A percentile compares a stretch with the other conserved stretches of the same genome.
These are phyloP conservation scores for Pyricularia sp. DNA, from an alignment of 2,329 filamentous ascomycete species.

Conservation along the genomic window DNA sequence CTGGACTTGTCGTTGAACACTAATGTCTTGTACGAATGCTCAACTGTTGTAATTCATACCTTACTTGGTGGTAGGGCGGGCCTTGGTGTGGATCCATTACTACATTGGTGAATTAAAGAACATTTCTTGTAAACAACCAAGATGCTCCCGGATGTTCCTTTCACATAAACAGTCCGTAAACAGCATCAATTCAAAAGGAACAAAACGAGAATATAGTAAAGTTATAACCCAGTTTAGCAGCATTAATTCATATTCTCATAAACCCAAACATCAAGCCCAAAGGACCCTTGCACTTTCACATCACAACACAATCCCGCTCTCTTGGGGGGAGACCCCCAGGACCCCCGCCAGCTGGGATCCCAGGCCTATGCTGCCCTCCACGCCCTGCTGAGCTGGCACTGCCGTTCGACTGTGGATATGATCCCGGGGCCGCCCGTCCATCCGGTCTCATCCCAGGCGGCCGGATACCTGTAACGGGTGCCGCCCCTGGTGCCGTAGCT, in stretches of 20 bases:
- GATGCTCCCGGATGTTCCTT: not conserved
- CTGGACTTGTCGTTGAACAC: not conserved
- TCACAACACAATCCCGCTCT: constrained; percentile 4
- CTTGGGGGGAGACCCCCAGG: not conserved
- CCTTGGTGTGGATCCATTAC: not conserved
- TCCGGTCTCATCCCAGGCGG: not conserved
- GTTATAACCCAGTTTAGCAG: too few relatives aligned
- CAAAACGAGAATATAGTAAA: not conserved
- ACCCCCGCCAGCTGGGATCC: not conserved
- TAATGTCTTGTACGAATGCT: not conserved
- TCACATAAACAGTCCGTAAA: not conserved
- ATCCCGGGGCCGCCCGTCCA: not conserved
- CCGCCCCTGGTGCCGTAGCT: not conserved
- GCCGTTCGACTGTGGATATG: not conserved
- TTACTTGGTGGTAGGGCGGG: too few relatives aligned
- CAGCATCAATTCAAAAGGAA: not conserved
- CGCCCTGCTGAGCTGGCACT: not conserved
- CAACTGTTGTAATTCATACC: not conserved
- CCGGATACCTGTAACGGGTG: not conserved
- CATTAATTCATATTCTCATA: not conserved
- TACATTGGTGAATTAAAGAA: not conserved
- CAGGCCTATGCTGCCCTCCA: not conserved
- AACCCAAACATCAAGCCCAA: not conserved
- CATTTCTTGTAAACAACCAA: not conserved
- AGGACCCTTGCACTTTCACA: not conserved